phyloP scores from a whole-genome alignment of 352 stramenopile species.

The Thraustotheca clavata region DNA sequence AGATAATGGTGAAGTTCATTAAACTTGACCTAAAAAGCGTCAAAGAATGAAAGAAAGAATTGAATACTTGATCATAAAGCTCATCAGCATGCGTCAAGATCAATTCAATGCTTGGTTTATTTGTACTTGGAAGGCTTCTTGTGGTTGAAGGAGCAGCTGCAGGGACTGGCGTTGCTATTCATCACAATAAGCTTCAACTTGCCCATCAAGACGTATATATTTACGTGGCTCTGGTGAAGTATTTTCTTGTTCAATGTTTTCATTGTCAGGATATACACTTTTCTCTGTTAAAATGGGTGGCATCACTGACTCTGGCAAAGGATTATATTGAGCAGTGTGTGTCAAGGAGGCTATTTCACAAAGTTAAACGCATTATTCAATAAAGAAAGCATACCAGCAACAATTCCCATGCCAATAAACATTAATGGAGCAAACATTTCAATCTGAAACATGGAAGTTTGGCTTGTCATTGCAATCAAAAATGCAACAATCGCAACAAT shows the following conservation, averaged over 20 bases:
- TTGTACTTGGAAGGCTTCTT: constrained; percentile 30
- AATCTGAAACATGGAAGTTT: constrained; percentile 43
- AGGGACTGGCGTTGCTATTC: not conserved
- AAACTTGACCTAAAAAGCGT: not conserved
- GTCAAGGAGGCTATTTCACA: constrained; percentile 19
- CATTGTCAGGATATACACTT: constrained; percentile 4
- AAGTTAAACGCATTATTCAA: not conserved
- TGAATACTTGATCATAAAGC: constrained; percentile 37
- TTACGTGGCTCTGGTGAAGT: not conserved
- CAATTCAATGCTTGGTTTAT: constrained; percentile 23
- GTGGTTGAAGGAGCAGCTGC: not conserved
- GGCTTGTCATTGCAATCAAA: constrained; percentile 45
- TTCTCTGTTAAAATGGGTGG: constrained; percentile 46
- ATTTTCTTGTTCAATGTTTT: not conserved
- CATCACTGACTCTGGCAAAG: not conserved
- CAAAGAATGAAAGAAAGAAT: not conserved
- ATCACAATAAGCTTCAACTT: not conserved
- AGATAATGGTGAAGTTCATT: constrained; percentile 26
- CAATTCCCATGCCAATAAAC: constrained; percentile 72
- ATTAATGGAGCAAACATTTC: constrained; percentile 74
- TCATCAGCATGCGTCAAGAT: constrained; percentile 38
- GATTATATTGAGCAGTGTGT: not conserved
- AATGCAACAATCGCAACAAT: constrained; percentile 53
- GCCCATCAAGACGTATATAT: not conserved
- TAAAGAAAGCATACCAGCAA: constrained; percentile 35